Percentiles rank a stretch among this genome's conserved stretches.
Conservation (phyloP, 495 filamentous ascomycete genomes). For the Lepraria neglecta region DNA sequence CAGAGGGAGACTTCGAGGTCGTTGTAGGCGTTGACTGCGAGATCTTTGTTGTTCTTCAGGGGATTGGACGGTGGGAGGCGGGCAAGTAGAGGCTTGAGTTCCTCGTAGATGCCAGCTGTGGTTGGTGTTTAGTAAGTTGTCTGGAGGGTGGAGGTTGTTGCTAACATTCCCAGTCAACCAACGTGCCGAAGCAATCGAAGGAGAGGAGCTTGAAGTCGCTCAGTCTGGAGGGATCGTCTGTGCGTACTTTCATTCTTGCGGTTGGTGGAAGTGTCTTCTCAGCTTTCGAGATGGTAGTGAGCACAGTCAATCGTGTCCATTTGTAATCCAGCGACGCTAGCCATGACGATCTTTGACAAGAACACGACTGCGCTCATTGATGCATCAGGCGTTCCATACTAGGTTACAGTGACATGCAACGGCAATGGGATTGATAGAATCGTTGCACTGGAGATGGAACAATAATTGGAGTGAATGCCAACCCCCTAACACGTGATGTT, state of each 20-base stretch:
- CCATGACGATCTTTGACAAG: background rate
- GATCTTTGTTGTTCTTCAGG: conserved; percentile 35
- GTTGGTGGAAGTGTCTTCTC: background rate
- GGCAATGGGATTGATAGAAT: background rate
- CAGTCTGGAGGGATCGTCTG: conserved; percentile 24
- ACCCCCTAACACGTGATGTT: no score
- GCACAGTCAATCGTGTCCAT: background rate
- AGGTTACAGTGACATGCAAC: background rate
- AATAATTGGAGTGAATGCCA: no score
- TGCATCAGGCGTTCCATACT: background rate
- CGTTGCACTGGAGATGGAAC: no score
- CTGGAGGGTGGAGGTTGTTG: background rate
- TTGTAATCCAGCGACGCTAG: background rate
- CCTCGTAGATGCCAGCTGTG: conserved; percentile 34
- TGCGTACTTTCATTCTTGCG: conserved; percentile 21
- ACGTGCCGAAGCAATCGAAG: conserved; percentile 81
- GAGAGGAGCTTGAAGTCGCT: conserved; percentile 47
- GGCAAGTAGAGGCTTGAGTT: conserved; percentile 40
- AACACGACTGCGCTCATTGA: background rate
- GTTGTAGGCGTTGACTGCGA: conserved; percentile 35
- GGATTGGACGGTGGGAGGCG: conserved; percentile 39
- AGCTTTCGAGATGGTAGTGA: background rate
- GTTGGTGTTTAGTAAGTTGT: conserved; percentile 18
- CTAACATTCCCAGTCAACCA: conserved; percentile 66
- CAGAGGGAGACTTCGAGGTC: conserved; percentile 44